Evolutionary conservation across 768 basidiomycete species (phyloP), one percentile per base, ranked within the genome.

Genomic region (Arthromyces matolae): DNA sequence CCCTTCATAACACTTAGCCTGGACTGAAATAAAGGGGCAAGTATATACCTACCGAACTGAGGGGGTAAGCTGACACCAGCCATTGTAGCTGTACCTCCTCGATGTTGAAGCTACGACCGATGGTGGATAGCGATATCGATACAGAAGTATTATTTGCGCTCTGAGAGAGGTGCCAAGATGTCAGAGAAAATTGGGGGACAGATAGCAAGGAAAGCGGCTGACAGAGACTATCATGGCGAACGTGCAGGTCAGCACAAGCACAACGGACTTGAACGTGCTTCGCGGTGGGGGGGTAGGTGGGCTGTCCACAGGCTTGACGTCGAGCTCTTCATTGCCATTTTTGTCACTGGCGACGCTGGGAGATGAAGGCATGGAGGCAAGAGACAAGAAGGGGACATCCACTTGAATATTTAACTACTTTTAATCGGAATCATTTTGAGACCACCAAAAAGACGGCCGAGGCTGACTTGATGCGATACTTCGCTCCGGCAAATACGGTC

Each of bases 31-130:
- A 22, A 9, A n/a, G 18, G 27, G n/a, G 49, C n/a, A n/a, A n/a
- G n/a, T n/a, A n/a, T n/a, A n/a, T n/a, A n/a, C 60, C 25, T 35
- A 84, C 84, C 9, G 81, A 83, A 56, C 79, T 84, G 46, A 89
- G 62, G 1, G 86, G 67, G 57, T 83, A 89, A 0, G 83, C 84
- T 19, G 82, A 82, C 20, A 77, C 55, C 14, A 86, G 65, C 86
- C 86, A 89, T 45, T 87, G 80, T 1, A 88, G 67, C 24, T 77
- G 66, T 25, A 72, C 64, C 42, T 83, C 71, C 20, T 66, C 59
- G 4, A 85, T 74, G 14, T 69, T 25, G 39, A 86, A 65, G 14
- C 75, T 74, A 5, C 56, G 60, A 25, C 71, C 73, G n/a, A 84
- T 80, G 0, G 71, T 69, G 2, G 81, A 75, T 1, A 84, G 63